Percentiles rank a stretch among this genome's conserved stretches.
Conservation (phyloP, 2,329 filamentous ascomycete genomes). For the Geosmithia flava region DNA sequence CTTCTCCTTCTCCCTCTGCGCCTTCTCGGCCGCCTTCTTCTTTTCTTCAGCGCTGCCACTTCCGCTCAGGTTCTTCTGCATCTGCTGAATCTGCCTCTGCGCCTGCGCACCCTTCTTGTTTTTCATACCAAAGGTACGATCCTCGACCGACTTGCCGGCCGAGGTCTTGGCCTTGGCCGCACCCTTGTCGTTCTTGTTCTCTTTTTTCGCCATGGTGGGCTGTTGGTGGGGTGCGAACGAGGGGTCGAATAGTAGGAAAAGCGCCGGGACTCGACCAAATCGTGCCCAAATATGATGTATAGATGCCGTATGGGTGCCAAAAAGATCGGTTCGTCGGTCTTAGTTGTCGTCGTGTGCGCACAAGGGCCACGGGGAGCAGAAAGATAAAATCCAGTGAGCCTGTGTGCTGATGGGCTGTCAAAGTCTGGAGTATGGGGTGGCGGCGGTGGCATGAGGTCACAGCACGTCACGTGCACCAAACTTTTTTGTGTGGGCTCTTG, state of each 20-base stretch:
- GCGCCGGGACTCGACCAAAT: background rate
- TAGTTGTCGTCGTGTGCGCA: background rate
- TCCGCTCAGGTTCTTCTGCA: conserved; percentile 59
- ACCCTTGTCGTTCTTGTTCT: conserved; percentile 33
- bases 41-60: conserved; percentile 82
- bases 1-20: conserved; percentile 71
- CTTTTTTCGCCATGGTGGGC: conserved; percentile 60
- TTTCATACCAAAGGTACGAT: conserved; percentile 99
- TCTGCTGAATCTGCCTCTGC: conserved; percentile 80
- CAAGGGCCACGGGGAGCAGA: background rate
- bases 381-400: background rate
- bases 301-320: background rate
- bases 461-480: conserved; percentile 5
- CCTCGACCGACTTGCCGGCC: conserved; percentile 58
- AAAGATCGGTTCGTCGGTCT: background rate
- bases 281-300: background rate
- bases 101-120: conserved; percentile 94
- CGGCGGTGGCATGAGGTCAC: conserved; percentile 5
- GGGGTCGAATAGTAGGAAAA: background rate
- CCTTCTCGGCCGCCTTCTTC: conserved; percentile 57
- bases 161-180: conserved; percentile 41
- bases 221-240: conserved; percentile 11
- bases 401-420: conserved; percentile 1
- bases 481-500: conserved; percentile 1
- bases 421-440: background rate